Percentiles rank a stretch among this genome's conserved stretches.
Evolutionary conservation across 2,329 filamentous ascomycete genomes (phyloP).

Genomic region (Scedosporium apiospermum): DNA sequence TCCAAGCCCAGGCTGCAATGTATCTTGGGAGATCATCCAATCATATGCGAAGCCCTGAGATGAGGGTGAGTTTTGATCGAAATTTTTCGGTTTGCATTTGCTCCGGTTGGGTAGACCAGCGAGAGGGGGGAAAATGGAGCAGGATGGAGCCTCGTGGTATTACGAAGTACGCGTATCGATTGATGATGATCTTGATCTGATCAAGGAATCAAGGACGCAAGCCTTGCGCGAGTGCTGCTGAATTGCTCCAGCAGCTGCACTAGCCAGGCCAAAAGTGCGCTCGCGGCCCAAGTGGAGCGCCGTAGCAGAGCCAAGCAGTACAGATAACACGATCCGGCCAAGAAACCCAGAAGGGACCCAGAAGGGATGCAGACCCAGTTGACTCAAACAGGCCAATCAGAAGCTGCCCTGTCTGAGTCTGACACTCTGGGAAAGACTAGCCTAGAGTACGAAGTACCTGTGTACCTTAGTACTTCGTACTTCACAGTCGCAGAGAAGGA

Average conservation of each 20-base stretch:
- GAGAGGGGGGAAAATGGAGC: not conserved
- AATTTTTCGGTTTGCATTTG: not conserved
- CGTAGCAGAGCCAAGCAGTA: not conserved
- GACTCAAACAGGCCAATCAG: slow-evolving; percentile 1
- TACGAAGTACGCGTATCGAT: too few relatives aligned
- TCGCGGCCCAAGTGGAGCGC: not conserved
- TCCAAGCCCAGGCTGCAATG: not conserved
- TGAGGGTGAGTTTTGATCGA: not conserved
- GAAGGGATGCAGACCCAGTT: not conserved
- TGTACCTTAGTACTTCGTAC: not conserved
- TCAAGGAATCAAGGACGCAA: not conserved
- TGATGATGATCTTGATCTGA: too few relatives aligned
- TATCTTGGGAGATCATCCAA: not conserved
- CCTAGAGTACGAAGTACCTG: not conserved
- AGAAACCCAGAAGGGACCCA: not conserved
- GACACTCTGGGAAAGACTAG: not conserved
- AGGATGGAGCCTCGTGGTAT: not conserved
- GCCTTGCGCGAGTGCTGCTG: not conserved
- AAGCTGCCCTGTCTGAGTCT: slow-evolving; percentile 1
- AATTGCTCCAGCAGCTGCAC: not conserved
- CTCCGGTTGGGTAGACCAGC: not conserved
- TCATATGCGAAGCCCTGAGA: not conserved
- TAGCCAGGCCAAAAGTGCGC: slow-evolving; percentile 2
- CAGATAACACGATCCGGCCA: not conserved
- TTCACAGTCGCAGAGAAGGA: not conserved